Conservation (phyloP, 805 yeast genomes). For the Candida ovalis region DNA sequence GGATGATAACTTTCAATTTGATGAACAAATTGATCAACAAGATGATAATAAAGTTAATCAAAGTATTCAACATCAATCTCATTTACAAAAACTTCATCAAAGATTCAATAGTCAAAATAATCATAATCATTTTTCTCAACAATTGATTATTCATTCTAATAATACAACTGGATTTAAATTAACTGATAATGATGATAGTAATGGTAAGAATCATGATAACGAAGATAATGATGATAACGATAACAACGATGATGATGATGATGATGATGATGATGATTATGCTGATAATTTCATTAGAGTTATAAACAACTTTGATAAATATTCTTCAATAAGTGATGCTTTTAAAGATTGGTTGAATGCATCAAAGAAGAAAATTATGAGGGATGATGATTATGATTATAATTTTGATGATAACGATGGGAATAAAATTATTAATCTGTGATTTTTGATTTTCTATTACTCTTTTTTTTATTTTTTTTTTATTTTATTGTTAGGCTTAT, state of each 20-base stretch:
- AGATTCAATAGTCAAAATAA: no score
- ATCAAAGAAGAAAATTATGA: conserved; percentile 9
- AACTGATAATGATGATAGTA: no score
- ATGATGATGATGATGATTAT: conserved; percentile 22
- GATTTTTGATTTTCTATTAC: neutral
- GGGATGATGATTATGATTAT: neutral
- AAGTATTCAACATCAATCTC: neutral
- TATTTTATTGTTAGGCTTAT: no score
- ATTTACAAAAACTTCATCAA: neutral
- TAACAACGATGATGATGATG: conserved; percentile 19
- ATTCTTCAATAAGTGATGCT: conserved; percentile 32
- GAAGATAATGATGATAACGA: conserved; percentile 10
- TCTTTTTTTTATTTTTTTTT: neutral
- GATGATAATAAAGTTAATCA: neutral
- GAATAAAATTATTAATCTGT: neutral
- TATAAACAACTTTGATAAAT: conserved; percentile 32
- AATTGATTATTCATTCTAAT: no score
- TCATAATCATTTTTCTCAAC: no score
- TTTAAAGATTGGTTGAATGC: conserved; percentile 33
- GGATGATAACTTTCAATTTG: conserved; percentile 32
- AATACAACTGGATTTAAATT: no score
- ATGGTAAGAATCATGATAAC: neutral
- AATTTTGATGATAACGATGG: neutral
- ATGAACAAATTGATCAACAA: conserved; percentile 20
- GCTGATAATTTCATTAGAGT: conserved; percentile 33